A percentile compares a stretch with the other conserved stretches of the same genome.
These are phyloP conservation scores for Nakazawaea ambrosiae DNA, from an alignment of 805 yeast species.

Conservation along the genomic window DNA sequence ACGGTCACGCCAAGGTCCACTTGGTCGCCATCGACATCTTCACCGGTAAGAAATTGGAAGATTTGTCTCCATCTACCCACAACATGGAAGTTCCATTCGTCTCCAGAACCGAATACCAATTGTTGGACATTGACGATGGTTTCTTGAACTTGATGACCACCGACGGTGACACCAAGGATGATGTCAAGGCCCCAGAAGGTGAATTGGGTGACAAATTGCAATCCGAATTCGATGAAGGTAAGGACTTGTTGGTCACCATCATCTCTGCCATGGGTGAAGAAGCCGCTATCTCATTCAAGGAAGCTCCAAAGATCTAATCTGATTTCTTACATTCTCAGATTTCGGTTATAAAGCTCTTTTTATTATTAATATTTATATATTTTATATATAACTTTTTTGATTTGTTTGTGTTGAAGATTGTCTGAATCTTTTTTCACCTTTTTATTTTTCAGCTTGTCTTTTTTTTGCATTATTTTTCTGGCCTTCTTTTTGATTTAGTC, in stretches of 20 bases:
- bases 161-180: slow-evolving; percentile 99
- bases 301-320: slow-evolving; percentile 72
- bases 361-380: too few species aligned
- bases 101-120: slow-evolving; percentile 91
- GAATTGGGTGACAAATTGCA: slow-evolving; percentile 93
- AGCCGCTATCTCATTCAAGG: slow-evolving; percentile 98
- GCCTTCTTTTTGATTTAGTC: too few species aligned
- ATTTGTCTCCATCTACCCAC: slow-evolving; percentile 99
- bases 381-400: background rate
- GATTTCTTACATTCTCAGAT: too few species aligned
- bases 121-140: slow-evolving; percentile 97
- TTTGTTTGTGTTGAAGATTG: background rate
- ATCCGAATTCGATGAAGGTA: slow-evolving; percentile 94
- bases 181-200: slow-evolving; percentile 96
- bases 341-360: too few species aligned
- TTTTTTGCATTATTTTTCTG: too few species aligned
- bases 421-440: background rate
- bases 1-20: slow-evolving; percentile 99
- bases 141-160: slow-evolving; percentile 92
- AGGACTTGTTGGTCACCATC: slow-evolving; percentile 94
- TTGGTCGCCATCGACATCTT: slow-evolving; percentile 98
- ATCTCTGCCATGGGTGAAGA: slow-evolving; percentile 99
- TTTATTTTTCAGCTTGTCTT: too few species aligned
- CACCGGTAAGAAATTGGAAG: slow-evolving; percentile 99
- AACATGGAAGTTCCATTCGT: slow-evolving; percentile 99